Percentiles rank a stretch among this genome's conserved stretches.
These are phyloP conservation scores for Malbranchea cinnamomea DNA, from an alignment of 2,329 filamentous ascomycete species.

Conservation along the genomic window DNA sequence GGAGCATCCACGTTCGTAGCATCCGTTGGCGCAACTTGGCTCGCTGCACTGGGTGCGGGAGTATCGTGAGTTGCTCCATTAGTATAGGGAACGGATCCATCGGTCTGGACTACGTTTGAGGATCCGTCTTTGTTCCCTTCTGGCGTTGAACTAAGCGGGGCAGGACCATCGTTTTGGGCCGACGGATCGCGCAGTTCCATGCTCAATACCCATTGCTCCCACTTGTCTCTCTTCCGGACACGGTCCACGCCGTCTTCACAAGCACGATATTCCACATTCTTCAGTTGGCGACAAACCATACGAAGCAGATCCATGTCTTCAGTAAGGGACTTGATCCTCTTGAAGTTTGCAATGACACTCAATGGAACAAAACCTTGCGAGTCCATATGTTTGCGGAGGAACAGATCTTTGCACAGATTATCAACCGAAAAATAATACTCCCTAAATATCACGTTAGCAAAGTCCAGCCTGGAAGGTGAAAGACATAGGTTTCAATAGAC, in stretches of 20 bases:
- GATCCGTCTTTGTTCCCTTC: conserved; percentile 12
- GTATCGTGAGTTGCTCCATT: conserved; percentile 18
- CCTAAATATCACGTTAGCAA: conserved; percentile 33
- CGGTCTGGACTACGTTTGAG: conserved; percentile 24
- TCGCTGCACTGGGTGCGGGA: conserved; percentile 2
- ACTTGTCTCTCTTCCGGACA: conserved; percentile 58
- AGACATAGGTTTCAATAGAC: too few species aligned
- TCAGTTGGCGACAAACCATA: conserved; percentile 57
- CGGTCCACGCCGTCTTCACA: conserved; percentile 67
- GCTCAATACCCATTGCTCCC: conserved; percentile 65
- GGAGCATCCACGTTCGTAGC: conserved; percentile 20
- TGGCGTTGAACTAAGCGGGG: conserved; percentile 24
- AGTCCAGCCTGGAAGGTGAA: conserved; percentile 2
- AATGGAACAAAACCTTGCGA: conserved; percentile 82
- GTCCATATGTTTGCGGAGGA: conserved; percentile 82
- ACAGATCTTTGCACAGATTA: conserved; percentile 88
- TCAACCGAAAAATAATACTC: conserved; percentile 97
- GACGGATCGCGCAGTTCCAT: conserved; percentile 55
- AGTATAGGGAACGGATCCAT: conserved; percentile 13
- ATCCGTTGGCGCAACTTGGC: conserved; percentile 22
- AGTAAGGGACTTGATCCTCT: conserved; percentile 61
- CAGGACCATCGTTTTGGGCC: conserved; percentile 60
- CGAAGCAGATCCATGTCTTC: conserved; percentile 60
- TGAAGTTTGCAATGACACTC: conserved; percentile 68
- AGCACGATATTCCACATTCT: conserved; percentile 56